phyloP scores from a whole-genome alignment of 2,329 filamentous ascomycete species.

The Chrysoporthe cubensis region DNA sequence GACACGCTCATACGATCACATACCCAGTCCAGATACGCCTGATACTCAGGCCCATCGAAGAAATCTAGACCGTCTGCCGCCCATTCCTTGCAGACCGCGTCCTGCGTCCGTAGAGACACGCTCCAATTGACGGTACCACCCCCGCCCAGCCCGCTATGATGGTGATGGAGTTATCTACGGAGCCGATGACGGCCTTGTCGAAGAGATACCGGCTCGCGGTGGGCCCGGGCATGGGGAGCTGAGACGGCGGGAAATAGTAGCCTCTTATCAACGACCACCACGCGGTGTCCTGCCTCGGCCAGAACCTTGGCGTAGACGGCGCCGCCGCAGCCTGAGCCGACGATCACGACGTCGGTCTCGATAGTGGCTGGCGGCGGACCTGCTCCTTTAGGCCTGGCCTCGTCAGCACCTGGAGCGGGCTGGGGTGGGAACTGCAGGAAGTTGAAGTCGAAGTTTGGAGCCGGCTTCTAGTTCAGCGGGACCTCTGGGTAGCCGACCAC shows the following conservation, averaged over 20 bases:
- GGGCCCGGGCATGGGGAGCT: constrained; percentile 71
- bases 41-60: constrained; percentile 74
- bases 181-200: constrained; percentile 62
- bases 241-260: constrained; percentile 71
- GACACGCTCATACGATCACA: constrained; percentile 79
- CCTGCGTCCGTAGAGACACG: constrained; percentile 66
- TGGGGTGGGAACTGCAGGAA: constrained; percentile 62
- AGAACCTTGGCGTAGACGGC: constrained; percentile 81
- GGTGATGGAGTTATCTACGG: constrained; percentile 59
- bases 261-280: constrained; percentile 84
- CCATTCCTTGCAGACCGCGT: constrained; percentile 82
- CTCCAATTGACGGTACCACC: constrained; percentile 87
- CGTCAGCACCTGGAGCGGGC: constrained; percentile 24
- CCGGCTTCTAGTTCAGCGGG: constrained; percentile 55
- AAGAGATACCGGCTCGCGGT: constrained; percentile 66
- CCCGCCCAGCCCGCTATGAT: constrained; percentile 74
- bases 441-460: constrained; percentile 56
- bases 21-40: constrained; percentile 78
- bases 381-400: constrained; percentile 28
- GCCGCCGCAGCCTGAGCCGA: constrained; percentile 87
- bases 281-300: constrained; percentile 72
- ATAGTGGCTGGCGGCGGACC: constrained; percentile 57
- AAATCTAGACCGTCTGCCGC: constrained; percentile 70
- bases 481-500: constrained; percentile 62
- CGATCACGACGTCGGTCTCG: constrained; percentile 80